Conservation (phyloP, 257 asterid species). For the Verbena officinalis region DNA sequence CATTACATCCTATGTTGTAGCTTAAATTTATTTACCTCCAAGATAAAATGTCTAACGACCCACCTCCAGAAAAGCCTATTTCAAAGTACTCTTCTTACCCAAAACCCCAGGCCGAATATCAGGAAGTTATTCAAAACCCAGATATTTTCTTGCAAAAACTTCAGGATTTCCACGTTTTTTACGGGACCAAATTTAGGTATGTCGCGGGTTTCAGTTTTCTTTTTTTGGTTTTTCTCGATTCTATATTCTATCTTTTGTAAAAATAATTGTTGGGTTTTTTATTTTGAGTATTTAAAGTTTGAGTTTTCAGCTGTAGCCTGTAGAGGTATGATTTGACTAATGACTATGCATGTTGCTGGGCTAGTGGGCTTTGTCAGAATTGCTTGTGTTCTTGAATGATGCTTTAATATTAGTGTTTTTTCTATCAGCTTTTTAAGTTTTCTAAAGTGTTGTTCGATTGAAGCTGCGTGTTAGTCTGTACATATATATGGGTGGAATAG, state of each 20-base stretch:
- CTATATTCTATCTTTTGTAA: not conserved
- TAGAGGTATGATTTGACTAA: slow-evolving; percentile 22
- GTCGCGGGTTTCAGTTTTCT: not conserved
- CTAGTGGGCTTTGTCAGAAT: slow-evolving; percentile 1
- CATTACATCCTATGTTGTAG: slow-evolving; percentile 28
- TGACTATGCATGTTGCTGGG: slow-evolving; percentile 38
- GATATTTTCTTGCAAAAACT: slow-evolving; percentile 71
- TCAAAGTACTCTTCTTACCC: slow-evolving; percentile 57
- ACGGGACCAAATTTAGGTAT: slow-evolving; percentile 55
- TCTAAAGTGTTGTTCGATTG: not conserved
- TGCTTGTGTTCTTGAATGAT: slow-evolving; percentile 19
- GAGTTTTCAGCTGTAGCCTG: not conserved
- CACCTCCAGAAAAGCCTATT: slow-evolving; percentile 40
- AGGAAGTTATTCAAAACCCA: slow-evolving; percentile 66
- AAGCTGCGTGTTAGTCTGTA: not conserved
- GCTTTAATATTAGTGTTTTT: slow-evolving; percentile 6
- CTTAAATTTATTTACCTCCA: slow-evolving; percentile 35
- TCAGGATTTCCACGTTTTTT: slow-evolving; percentile 58
- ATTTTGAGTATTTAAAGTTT: not conserved
- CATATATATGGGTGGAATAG: not conserved
- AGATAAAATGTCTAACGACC: slow-evolving; percentile 57
- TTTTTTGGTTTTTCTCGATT: not conserved
- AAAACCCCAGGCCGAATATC: slow-evolving; percentile 80
- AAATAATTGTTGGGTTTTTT: not conserved
- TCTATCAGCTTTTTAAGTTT: not conserved